phyloP scores from a whole-genome alignment of 139 green algal species.

The Limnomonas spitsbergensis region DNA sequence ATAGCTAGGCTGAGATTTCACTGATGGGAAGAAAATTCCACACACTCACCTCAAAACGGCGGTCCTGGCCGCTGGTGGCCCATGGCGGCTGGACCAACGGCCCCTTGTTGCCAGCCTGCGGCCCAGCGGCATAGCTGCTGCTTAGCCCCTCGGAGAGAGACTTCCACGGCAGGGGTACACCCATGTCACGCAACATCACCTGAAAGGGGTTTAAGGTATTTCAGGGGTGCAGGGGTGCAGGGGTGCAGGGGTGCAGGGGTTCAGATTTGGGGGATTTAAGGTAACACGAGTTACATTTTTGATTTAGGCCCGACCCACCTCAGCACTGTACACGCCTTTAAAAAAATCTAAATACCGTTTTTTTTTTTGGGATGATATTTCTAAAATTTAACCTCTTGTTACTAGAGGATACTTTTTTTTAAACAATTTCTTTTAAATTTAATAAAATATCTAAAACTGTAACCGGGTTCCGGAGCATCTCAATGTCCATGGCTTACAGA shows the following conservation, averaged over 20 bases:
- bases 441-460: too few relatives aligned
- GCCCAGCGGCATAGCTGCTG: too few relatives aligned
- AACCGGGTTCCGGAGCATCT: too few relatives aligned
- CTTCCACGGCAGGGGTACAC: constrained; percentile 58
- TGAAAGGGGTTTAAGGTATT: neutral
- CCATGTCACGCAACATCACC: constrained; percentile 64
- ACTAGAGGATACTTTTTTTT: too few relatives aligned
- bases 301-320: neutral
- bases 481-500: too few relatives aligned
- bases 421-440: too few relatives aligned
- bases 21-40: neutral
- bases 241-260: too few relatives aligned
- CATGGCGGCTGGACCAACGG: neutral
- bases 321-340: neutral
- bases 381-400: too few relatives aligned
- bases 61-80: neutral
- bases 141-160: neutral
- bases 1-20: too few relatives aligned
- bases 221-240: neutral
- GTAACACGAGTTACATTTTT: neutral
- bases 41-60: neutral
- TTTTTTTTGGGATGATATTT: neutral
- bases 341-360: neutral
- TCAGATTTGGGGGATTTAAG: too few relatives aligned
- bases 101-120: neutral